These are phyloP conservation scores for Geotrichum ghanense DNA, from an alignment of 805 yeast genomes.

Conservation along the genomic window DNA sequence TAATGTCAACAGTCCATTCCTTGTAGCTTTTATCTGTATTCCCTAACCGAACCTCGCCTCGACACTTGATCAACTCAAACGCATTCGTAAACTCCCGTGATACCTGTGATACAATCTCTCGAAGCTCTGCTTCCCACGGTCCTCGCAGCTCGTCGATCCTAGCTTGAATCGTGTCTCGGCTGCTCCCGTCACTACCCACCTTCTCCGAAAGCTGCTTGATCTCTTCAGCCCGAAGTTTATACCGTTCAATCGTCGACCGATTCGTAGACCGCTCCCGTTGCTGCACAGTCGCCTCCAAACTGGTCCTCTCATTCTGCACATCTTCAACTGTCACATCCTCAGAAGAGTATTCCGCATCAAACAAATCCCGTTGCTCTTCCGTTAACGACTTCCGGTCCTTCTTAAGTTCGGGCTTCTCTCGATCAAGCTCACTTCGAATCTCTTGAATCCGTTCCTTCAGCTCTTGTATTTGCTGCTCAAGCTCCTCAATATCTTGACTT, in stretches of 20 bases:
- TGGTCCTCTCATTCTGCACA: slow-evolving; percentile 28
- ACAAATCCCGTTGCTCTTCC: background rate
- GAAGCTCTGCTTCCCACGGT: slow-evolving; percentile 55
- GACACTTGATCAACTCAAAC: slow-evolving; percentile 69
- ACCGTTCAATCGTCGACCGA: background rate
- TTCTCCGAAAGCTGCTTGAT: slow-evolving; percentile 24
- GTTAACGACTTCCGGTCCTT: background rate
- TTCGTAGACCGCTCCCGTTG: background rate
- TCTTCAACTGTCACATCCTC: slow-evolving; percentile 8
- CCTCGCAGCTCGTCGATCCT: slow-evolving; percentile 29
- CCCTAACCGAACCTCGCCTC: slow-evolving; percentile 62
- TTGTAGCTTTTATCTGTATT: slow-evolving; percentile 38
- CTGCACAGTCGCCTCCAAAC: background rate
- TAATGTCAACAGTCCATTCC: slow-evolving; percentile 76
- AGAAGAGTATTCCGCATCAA: background rate
- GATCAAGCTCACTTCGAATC: slow-evolving; percentile 30
- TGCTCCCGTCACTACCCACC: background rate
- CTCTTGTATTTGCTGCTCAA: slow-evolving; percentile 13
- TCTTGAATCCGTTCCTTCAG: slow-evolving; percentile 34
- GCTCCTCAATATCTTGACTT: slow-evolving; percentile 5
- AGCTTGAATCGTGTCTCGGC: background rate
- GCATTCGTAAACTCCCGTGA: slow-evolving; percentile 54
- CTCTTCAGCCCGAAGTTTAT: slow-evolving; percentile 1
- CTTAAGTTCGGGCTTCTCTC: slow-evolving; percentile 18
- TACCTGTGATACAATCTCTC: slow-evolving; percentile 40